Percentiles rank a stretch among this genome's conserved stretches.
Evolutionary conservation across 345 rosid species (phyloP).

Genomic region (Schrenkiella parvula): DNA sequence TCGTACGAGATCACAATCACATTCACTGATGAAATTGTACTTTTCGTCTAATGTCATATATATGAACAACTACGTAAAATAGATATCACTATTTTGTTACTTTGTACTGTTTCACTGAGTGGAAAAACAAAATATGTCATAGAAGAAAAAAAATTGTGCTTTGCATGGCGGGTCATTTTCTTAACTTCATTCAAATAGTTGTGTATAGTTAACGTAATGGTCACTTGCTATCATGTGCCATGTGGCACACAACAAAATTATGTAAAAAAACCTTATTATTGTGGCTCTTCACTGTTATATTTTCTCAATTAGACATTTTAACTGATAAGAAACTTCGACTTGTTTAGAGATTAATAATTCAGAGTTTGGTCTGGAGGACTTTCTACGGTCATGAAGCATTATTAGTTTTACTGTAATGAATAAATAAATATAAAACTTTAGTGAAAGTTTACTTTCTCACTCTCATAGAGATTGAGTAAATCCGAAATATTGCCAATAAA

Average conservation of each 20-base stretch:
- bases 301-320: background rate
- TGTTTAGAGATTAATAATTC: background rate
- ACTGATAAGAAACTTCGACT: background rate
- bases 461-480: background rate
- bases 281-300: background rate
- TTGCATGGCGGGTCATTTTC: background rate
- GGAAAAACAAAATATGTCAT: background rate
- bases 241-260: background rate
- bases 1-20: background rate
- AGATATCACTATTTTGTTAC: background rate
- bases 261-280: background rate
- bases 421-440: background rate
- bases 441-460: background rate
- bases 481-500: slow-evolving; percentile 24
- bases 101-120: background rate
- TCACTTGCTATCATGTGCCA: background rate
- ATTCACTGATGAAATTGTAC: background rate
- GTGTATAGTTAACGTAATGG: background rate
- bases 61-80: background rate
- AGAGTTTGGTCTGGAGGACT: too few relatives aligned
- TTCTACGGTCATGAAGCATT: background rate
- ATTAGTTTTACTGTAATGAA: background rate
- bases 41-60: background rate
- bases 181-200: background rate
- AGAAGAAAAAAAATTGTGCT: background rate